Conservation (phyloP, 768 basidiomycete genomes). For the Lactarius akahatsu region DNA sequence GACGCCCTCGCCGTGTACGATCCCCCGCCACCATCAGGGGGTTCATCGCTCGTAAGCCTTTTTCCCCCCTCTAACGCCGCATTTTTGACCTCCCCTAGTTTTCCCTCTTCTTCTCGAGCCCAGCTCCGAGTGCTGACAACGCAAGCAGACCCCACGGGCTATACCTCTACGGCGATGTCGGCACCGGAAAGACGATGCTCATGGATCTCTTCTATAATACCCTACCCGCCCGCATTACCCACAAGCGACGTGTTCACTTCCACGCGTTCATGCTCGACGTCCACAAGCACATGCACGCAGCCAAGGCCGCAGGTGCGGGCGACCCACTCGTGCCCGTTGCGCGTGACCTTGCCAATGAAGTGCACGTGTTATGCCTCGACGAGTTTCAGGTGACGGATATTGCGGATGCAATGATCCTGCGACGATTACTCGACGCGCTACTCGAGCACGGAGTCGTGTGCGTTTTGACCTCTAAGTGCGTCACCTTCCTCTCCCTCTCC, state of each 20-base stretch:
- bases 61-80: conserved; percentile 6
- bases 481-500: conserved; percentile 5
- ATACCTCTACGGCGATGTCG: conserved; percentile 95
- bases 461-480: conserved; percentile 97
- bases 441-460: conserved; percentile 87
- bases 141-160: conserved; percentile 59
- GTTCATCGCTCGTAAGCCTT: conserved; percentile 37
- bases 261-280: conserved; percentile 99
- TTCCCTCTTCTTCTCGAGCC: conserved; percentile 22
- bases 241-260: conserved; percentile 92
- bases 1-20: conserved; percentile 66
- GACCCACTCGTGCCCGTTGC: conserved; percentile 91
- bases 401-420: conserved; percentile 96
- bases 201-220: conserved; percentile 97
- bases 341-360: conserved; percentile 81
- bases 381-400: conserved; percentile 99
- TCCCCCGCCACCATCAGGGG: conserved; percentile 47
- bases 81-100: conserved; percentile 3
- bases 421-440: conserved; percentile 84
- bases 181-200: conserved; percentile 97
- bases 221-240: conserved; percentile 60
- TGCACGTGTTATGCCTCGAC: conserved; percentile 90
- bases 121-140: conserved; percentile 28
- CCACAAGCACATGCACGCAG: conserved; percentile 85
- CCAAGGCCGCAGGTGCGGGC: conserved; percentile 65